Evolutionary conservation across 148 eudicot species (phyloP), one percentile per base, ranked within the genome.

Genomic region (Heliosperma pusillum): DNA sequence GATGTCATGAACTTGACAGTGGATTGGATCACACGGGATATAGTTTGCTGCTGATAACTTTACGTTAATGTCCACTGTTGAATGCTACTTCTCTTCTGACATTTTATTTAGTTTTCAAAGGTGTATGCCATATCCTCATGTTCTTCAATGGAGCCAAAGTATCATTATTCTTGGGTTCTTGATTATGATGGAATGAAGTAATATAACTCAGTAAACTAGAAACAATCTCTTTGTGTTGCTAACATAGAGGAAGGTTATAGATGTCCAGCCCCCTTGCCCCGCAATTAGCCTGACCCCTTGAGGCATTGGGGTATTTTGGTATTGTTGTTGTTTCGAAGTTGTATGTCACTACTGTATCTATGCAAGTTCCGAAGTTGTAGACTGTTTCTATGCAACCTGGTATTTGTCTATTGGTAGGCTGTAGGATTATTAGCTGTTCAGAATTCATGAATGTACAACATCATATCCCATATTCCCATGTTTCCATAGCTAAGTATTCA

Each of bases 391-490:
- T 22, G 64, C 16, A 33, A 26, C 57, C 40, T 75, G 61, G 72
- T 27, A 33, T 22, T 30, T 40, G 2, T 56, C 11, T 69, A 50
- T 19, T 44, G 33, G 27, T 60, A 21, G 66, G 40, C 69, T 69
- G 26, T 69, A 68, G 55, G 4, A 4, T 13, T n/a, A 59, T 60
- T 72, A 53, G 50, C 2, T 5, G 26, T 9, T 70, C n/a, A n/a
- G 7, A 53, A 52, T 25, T 44, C 55, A 33, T 80, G 47, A 81
- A 29, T 69, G 56, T 44, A 62, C 12, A 55, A 36, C 42, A 59
- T 59, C 50, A 55, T 6, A 19, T 16, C 36, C 57, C 61, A 65
- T 80, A 64, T 10, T 16, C 36, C 57, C 61, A 65, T 80, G 64
- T 10, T 76, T 24, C 25, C 52, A 60, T 66, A 25, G 57, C 15